Conservation (phyloP, 108 stramenopile genomes). For the Schizochytrium sp. region DNA sequence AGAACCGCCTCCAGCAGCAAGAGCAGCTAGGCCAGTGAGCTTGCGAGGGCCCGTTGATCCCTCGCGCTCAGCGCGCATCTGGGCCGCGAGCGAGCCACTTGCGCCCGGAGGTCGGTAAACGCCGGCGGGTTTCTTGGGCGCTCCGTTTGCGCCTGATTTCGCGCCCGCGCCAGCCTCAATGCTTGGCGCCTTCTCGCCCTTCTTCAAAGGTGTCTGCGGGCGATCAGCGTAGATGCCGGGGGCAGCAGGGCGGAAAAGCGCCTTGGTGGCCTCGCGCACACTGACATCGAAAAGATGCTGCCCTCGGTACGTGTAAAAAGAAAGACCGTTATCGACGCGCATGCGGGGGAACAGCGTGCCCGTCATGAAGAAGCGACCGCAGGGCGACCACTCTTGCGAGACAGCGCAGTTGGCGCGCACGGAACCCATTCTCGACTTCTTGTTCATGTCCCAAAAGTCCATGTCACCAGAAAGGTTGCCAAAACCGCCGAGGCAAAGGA, state of each 20-base stretch:
- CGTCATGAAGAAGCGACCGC: slow-evolving; percentile 72
- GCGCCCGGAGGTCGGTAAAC: slow-evolving; percentile 37
- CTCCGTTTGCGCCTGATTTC: neutral
- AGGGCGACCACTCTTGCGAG: slow-evolving; percentile 84
- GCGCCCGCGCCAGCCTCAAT: slow-evolving; percentile 31
- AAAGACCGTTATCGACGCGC: slow-evolving; percentile 93
- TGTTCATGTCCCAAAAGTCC: slow-evolving; percentile 93
- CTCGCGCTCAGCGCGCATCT: slow-evolving; percentile 65
- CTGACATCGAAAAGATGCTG: slow-evolving; percentile 36
- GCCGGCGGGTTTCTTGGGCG: slow-evolving; percentile 11
- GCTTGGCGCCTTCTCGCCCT: neutral
- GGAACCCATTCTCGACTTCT: slow-evolving; percentile 52
- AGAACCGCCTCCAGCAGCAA: neutral
- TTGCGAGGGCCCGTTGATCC: neutral
- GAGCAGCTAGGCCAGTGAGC: neutral
- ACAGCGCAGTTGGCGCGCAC: slow-evolving; percentile 59
- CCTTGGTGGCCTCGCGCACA: slow-evolving; percentile 64
- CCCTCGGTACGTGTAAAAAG: slow-evolving; percentile 74
- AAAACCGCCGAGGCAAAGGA: slow-evolving; percentile 69
- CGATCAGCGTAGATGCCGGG: slow-evolving; percentile 76
- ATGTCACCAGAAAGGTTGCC: slow-evolving; percentile 74
- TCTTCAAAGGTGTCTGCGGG: slow-evolving; percentile 59
- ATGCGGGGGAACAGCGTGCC: slow-evolving; percentile 86
- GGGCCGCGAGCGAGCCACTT: slow-evolving; percentile 35
- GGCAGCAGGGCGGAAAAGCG: slow-evolving; percentile 58